phyloP scores from a whole-genome alignment of 208 protist species.

The Crithidia brevicula region DNA sequence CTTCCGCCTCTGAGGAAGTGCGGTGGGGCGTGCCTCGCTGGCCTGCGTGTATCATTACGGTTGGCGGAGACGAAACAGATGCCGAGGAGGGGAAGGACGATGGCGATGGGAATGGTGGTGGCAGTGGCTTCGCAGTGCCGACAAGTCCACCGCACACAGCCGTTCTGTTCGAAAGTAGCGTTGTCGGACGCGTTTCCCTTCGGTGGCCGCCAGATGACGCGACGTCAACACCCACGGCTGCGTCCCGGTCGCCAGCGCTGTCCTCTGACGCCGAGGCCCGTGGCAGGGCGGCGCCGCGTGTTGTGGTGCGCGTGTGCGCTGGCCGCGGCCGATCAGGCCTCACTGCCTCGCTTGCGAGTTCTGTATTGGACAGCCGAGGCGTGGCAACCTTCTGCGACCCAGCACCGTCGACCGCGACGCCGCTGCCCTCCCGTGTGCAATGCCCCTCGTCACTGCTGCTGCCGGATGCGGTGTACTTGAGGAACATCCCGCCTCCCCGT shows the following conservation, averaged over 20 bases:
- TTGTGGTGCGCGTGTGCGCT: background rate
- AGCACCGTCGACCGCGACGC: background rate
- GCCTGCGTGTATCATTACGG: slow-evolving; percentile 8
- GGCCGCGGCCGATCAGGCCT: background rate
- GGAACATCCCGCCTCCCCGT: background rate
- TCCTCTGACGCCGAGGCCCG: too few relatives aligned
- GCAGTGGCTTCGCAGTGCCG: too few relatives aligned
- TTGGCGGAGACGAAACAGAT: background rate
- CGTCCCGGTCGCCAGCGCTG: too few relatives aligned
- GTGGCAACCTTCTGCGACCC: slow-evolving; percentile 1
- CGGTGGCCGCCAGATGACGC: background rate
- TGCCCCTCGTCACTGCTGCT: slow-evolving; percentile 13
- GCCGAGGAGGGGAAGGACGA: background rate
- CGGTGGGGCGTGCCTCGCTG: slow-evolving; percentile 17
- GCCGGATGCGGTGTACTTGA: slow-evolving; percentile 10
- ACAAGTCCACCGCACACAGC: too few relatives aligned
- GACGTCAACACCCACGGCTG: too few relatives aligned
- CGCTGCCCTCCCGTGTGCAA: slow-evolving; percentile 6
- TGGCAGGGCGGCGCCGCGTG: background rate
- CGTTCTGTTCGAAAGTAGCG: background rate
- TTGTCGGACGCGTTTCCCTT: background rate
- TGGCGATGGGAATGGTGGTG: background rate
- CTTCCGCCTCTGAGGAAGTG: background rate
- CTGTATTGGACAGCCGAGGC: background rate
- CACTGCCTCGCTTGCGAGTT: background rate